Percentiles rank a stretch among this genome's conserved stretches.
Conservation (phyloP, 148 eudicot species). For the Pharnaceum exiguum region DNA sequence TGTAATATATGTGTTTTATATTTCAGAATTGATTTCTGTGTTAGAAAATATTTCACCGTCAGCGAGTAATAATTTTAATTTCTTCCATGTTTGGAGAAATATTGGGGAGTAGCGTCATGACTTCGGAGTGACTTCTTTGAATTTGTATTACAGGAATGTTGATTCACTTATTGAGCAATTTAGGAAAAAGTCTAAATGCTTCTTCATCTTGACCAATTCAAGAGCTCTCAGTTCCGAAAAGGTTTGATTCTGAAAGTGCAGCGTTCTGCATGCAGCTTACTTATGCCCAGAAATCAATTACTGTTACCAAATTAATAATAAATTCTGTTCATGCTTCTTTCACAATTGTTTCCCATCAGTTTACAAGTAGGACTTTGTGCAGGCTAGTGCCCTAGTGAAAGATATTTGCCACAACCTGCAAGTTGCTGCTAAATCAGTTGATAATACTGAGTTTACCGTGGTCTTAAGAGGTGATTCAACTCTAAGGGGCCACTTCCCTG, state of each 20-base stretch:
- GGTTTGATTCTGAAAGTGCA: no score
- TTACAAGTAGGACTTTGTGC: constrained; percentile 23
- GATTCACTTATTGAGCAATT: constrained; percentile 76
- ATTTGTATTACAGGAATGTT: constrained; percentile 48
- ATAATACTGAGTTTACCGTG: constrained; percentile 61
- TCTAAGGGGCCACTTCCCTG: constrained; percentile 94
- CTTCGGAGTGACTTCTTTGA: background rate
- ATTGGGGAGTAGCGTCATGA: background rate
- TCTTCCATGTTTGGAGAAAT: background rate
- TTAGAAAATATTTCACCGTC: no score
- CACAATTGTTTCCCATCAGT: background rate
- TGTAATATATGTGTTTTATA: background rate
- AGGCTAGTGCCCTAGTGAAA: constrained; percentile 74
- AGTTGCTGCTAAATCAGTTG: constrained; percentile 64
- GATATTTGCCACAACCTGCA: constrained; percentile 74
- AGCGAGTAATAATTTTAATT: no score
- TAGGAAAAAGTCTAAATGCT: constrained; percentile 66
- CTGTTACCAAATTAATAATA: background rate
- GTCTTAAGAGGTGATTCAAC: constrained; percentile 98
- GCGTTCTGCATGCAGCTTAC: background rate
- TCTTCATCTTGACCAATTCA: constrained; percentile 96
- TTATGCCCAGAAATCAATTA: background rate
- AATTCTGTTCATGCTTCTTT: background rate
- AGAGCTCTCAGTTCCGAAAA: constrained; percentile 75
- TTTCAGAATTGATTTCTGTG: no score